Base-by-base conservation (phyloP, 2,329 filamentous ascomycete genomes). In the Bertia moriformis region DNA sequence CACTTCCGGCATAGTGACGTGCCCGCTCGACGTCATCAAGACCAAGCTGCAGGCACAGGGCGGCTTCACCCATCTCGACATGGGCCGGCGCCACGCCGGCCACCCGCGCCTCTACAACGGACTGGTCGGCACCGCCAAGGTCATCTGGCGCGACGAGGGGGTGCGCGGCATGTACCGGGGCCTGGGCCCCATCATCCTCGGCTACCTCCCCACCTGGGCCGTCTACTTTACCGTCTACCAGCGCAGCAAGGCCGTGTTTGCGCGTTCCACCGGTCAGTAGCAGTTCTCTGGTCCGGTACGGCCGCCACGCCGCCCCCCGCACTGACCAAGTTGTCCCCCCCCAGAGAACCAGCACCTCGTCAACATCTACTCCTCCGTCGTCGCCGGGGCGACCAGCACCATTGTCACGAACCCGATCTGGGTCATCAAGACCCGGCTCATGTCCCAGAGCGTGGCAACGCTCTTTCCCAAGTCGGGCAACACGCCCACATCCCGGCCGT, bases 221-320 rank as follows among this genome's bases (percentile, higher is more conserved):
- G 89, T 98, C 39, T 98, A 93, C 70, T 85, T 98, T 60, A 93
- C 86, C 17, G 83, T 96, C 27, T 98, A 98, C 60, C 91, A 95
- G 58, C 10, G 32, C 7, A 14, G 12, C 15, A 13, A 18, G 17
- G 32, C 7, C 12, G 10, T 14, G 10, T 35, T 35, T 18, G 12
- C 12, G 12, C 7, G 17, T 7, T 14, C 10, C 32, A 35, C 32
- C 10, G 32, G 32, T 35, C 10, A 10, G 32, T 35, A 12, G 10
- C 24, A n/a, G n/a, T n/a, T n/a, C n/a, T n/a, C n/a, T n/a, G n/a
- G n/a, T n/a, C n/a, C n/a, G n/a, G n/a, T n/a, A n/a, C n/a, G n/a
- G n/a, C n/a, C n/a, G n/a, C n/a, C n/a, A n/a, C n/a, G n/a, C n/a
- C n/a, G n/a, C n/a, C n/a, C n/a, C n/a, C n/a, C n/a, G n/a, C n/a